Conservation (phyloP, 1,284 basidiomycete genomes). For the Schizophyllum amplum region DNA sequence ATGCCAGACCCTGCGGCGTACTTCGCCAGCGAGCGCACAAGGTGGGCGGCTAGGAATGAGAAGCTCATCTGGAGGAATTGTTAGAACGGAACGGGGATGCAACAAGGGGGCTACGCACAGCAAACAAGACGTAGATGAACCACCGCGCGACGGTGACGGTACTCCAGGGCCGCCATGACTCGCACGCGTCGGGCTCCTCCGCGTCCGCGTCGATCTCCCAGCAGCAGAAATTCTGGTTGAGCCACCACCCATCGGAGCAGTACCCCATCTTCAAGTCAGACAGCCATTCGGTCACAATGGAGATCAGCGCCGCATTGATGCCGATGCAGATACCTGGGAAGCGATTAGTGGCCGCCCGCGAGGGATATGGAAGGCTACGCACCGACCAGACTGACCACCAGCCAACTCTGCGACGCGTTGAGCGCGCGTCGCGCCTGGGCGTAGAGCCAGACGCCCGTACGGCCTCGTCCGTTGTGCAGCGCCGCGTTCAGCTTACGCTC, state of each 20-base stretch:
- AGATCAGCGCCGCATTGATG: conserved; percentile 88
- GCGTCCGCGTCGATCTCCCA: conserved; percentile 88
- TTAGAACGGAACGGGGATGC: not conserved
- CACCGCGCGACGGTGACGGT: conserved; percentile 68
- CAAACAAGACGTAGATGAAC: conserved; percentile 83
- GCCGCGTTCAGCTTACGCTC: conserved; percentile 35
- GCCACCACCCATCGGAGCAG: conserved; percentile 96
- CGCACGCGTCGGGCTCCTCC: conserved; percentile 74
- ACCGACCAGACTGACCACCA: conserved; percentile 84
- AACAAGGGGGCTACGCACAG: conserved; percentile 46
- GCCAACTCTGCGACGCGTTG: conserved; percentile 63
- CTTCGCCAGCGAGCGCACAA: conserved; percentile 85
- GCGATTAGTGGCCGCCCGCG: not conserved
- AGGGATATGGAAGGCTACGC: conserved; percentile 24
- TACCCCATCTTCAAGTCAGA: conserved; percentile 97
- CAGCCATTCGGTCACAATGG: conserved; percentile 96
- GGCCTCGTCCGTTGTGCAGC: conserved; percentile 43
- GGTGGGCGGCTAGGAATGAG: conserved; percentile 78
- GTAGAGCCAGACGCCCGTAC: conserved; percentile 56
- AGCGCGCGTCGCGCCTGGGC: conserved; percentile 50
- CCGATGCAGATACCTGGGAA: conserved; percentile 82
- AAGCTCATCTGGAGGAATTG: conserved; percentile 53
- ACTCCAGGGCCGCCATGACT: conserved; percentile 94
- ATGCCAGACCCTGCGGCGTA: conserved; percentile 98
- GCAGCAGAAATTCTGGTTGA: conserved; percentile 97